Base-by-base conservation (phyloP, 257 asterid species). In the Fraxinus excelsior region DNA sequence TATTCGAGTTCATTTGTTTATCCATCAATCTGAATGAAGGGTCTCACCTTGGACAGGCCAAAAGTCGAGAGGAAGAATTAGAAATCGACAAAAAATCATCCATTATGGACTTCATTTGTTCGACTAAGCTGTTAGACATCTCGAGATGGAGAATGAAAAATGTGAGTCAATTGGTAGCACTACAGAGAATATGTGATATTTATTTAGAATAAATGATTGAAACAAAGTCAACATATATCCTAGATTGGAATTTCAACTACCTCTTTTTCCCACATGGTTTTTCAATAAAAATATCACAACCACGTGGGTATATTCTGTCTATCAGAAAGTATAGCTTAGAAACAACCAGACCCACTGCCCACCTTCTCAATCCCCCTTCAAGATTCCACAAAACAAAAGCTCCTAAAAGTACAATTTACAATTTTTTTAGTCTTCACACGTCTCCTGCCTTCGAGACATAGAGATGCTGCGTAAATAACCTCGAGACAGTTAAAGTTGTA, bases 341-440 rank as follows among this genome's bases (percentile, higher is more conserved):
- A 80, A 80, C 73, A 77, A 65, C 85, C 85, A 84, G 85, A 81
- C 78, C 78, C 77, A 73, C 78, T 75, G 75, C 80, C 84, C 82
- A 71, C 79, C 85, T 73, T 74, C 84, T 86, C 79, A 76, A 75
- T n/a, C 26, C 28, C 31, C 82, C 86, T 77, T 66, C 25, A 72
- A 76, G 64, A 79, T 82, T 81, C 81, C 77, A 87, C 86, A 76
- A 70, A 85, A 87, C 85, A 86, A 84, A 86, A 84, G 84, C 96
- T 89, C 87, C 80, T 79, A 72, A 85, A 90, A 87, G 87, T 89
- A 90, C 94, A 90, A 89, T 91, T 90, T 92, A 92, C 99, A 90
- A 72, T 72, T 73, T 23, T 76, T 81, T 67, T 72, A 40, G 68
- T 71, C 70, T 82, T 80, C 82, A 76, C 71, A 44, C 21, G 76